Evolutionary conservation across 495 filamentous ascomycete species (phyloP).

Genomic region (Letharia lupina): DNA sequence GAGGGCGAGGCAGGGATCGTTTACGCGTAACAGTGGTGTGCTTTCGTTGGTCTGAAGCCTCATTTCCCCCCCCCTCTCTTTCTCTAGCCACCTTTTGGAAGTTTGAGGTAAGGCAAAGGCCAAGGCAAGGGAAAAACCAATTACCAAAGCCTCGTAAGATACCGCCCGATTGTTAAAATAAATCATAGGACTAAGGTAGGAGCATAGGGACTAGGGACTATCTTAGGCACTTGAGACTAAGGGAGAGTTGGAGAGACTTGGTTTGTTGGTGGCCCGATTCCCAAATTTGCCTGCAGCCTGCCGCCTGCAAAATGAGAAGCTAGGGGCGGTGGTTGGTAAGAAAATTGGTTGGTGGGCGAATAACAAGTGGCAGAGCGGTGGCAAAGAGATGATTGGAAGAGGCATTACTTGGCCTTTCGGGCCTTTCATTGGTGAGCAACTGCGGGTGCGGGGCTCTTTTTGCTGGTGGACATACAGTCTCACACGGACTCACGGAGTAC

Average conservation of each 20-base stretch:
- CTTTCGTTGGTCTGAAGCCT: background rate
- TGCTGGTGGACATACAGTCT: background rate
- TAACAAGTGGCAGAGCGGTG: constrained; percentile 8
- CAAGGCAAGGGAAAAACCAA: too few relatives aligned
- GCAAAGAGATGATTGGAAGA: background rate
- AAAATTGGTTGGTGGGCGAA: constrained; percentile 13
- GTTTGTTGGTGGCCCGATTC: constrained; percentile 2
- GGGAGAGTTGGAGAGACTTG: background rate
- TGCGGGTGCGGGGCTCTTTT: background rate
- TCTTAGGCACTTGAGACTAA: too few relatives aligned
- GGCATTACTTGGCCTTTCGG: constrained; percentile 8
- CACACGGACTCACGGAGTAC: background rate
- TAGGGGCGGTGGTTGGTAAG: constrained; percentile 10
- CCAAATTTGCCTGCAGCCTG: constrained; percentile 7
- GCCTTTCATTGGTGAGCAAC: constrained; percentile 8
- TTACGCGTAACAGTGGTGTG: background rate
- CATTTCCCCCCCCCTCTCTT: background rate
- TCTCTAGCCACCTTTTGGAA: constrained; percentile 7
- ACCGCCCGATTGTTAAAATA: constrained; percentile 13
- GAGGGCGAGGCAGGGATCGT: background rate
- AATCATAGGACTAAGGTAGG: too few relatives aligned
- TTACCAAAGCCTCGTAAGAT: constrained; percentile 7
- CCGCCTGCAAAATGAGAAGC: background rate
- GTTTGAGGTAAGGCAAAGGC: background rate
- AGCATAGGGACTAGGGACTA: background rate